Base-by-base conservation (phyloP, 805 yeast genomes). In the Hanseniaspora valbyensis region DNA sequence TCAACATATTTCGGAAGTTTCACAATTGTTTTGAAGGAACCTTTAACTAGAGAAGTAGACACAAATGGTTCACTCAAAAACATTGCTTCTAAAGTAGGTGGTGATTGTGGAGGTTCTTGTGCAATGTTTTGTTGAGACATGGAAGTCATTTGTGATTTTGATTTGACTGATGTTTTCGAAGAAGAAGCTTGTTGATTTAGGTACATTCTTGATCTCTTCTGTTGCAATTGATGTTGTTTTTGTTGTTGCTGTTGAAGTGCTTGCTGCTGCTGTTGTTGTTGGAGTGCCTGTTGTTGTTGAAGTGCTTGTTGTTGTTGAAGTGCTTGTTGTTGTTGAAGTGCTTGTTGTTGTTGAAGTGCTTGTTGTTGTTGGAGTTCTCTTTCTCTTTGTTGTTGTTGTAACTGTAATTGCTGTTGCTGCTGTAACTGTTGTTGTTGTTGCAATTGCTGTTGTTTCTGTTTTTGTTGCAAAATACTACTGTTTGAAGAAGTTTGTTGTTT, bases 1-100 rank as follows among this genome's bases (percentile, higher is more conserved):
- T 92, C 97, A 12, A 94, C 96, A 61, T 90, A 90, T 61, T 86
- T 87, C 18, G 99, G 98, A 21, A 87, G 70, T 61, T 86, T 95
- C 1, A 92, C 96, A 56, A 92, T 92, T 1, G 98, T 89, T 61
- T 85, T 88, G 69, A 88, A 92, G 0, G 95, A 84, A 16, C 99
- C 99, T 62, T 90, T 92, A 18, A 94, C 98, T 32, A 92, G 69
- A 0, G 97, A 95, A 0, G 96, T 86, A 54, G 89, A 81, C 4
- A 89, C 92, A 64, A 84, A 92, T 13, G 96, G 97, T 58, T 89
- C 95, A 61, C 92, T 81, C 57, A 92, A 63, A 61, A 89, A 92
- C 50, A 92, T 63, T 1, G 58, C 44, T 45, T 65, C 64, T 45
- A 61, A 62, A 7, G 62, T 55, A 21, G 44, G 40, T 13, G 21